Percentiles rank a stretch among this genome's conserved stretches.
These are phyloP conservation scores for Aspergillus caelatus DNA, from an alignment of 2,329 filamentous ascomycete genomes.

Conservation along the genomic window DNA sequence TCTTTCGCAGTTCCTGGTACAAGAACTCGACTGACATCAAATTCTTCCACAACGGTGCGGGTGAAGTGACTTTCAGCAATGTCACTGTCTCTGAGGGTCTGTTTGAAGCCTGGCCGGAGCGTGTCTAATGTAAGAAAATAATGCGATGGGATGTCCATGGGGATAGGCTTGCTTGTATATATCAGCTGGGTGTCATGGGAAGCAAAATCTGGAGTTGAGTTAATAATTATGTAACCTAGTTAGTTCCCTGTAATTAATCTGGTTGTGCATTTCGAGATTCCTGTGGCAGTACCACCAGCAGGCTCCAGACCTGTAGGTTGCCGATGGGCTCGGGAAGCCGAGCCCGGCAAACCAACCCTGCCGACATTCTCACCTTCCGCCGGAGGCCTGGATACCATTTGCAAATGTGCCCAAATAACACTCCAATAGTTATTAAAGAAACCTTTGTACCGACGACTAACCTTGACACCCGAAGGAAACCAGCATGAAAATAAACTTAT, in stretches of 20 bases:
- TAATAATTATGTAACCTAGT: not conserved
- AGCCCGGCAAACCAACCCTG: not conserved
- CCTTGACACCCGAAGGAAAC: not conserved
- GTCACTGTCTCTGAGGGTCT: slow-evolving; percentile 21
- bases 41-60: slow-evolving; percentile 23
- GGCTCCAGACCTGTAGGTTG: not conserved
- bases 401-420: not conserved
- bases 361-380: too few species aligned
- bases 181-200: not conserved
- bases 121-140: not conserved
- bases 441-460: not conserved
- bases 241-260: not conserved
- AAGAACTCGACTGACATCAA: slow-evolving; percentile 21
- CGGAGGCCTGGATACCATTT: not conserved
- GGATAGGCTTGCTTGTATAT: not conserved
- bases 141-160: not conserved
- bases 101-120: slow-evolving; percentile 24
- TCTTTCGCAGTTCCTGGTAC: slow-evolving; percentile 20
- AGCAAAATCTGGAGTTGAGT: not conserved
- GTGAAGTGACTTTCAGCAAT: slow-evolving; percentile 18
- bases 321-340: not conserved
- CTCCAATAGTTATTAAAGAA: not conserved
- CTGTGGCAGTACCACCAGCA: not conserved
- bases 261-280: too few species aligned
- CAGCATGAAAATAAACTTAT: not conserved